Percentiles rank a stretch among this genome's conserved stretches.
Evolutionary conservation across 768 basidiomycete species (phyloP).

Genomic region (Tylopilus rubrobrunneus): DNA sequence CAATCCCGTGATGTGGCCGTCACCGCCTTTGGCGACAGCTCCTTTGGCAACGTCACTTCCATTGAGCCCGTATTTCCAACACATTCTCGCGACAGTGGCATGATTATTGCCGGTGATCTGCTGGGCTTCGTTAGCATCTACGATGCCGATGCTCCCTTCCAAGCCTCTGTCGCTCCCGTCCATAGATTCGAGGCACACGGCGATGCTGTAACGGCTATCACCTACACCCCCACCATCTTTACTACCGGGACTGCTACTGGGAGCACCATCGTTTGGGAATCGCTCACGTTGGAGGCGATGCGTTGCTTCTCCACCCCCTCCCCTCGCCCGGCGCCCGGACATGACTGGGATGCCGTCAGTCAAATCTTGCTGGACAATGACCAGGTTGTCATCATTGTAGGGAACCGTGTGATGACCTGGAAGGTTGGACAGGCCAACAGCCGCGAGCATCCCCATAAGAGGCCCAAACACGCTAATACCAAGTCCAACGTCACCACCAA

Average conservation of each 20-base stretch:
- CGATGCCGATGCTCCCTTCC: conserved; percentile 37
- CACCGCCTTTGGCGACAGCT: conserved; percentile 48
- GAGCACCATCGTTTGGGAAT: conserved; percentile 59
- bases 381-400: conserved; percentile 56
- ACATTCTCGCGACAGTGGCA: conserved; percentile 37
- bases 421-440: conserved; percentile 46
- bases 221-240: conserved; percentile 56
- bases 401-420: conserved; percentile 65
- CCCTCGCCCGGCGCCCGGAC: conserved; percentile 31
- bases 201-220: conserved; percentile 64
- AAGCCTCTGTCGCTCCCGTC: conserved; percentile 29
- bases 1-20: conserved; percentile 26
- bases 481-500: conserved; percentile 35
- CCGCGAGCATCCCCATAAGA: conserved; percentile 29
- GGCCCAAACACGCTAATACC: conserved; percentile 26
- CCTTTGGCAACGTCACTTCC: conserved; percentile 48
- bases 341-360: conserved; percentile 42
- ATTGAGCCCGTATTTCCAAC: conserved; percentile 46
- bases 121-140: conserved; percentile 65
- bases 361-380: conserved; percentile 56
- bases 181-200: conserved; percentile 60
- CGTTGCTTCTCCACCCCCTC: conserved; percentile 52
- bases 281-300: conserved; percentile 55
- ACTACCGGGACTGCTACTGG: conserved; percentile 66
- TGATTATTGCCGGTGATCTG: conserved; percentile 61